Conservation (phyloP, 176 grass and related monocot genomes). For the Raddia distichophylla region DNA sequence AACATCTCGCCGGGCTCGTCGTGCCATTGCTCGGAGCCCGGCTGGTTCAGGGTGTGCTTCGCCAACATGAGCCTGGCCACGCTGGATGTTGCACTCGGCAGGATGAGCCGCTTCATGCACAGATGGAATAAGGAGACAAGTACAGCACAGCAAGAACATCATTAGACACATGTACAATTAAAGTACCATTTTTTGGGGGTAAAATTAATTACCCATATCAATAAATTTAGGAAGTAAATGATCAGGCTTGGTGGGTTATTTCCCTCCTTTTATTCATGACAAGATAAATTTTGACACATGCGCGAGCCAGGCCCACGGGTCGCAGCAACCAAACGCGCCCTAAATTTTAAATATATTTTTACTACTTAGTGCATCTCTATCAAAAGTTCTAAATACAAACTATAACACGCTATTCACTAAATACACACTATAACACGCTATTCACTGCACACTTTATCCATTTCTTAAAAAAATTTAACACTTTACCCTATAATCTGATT, state of each 20-base stretch:
- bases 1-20: conserved; percentile 88
- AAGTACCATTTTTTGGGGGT: background rate
- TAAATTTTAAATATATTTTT: no score
- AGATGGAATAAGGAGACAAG: conserved; percentile 43
- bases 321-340: no score
- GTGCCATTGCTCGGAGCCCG: conserved; percentile 82
- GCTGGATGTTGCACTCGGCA: conserved; percentile 67
- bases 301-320: no score
- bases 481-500: no score
- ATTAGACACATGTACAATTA: background rate
- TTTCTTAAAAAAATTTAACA: no score
- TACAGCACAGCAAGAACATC: background rate
- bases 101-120: conserved; percentile 68
- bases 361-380: no score
- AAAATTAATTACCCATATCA: conserved; percentile 11
- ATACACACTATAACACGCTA: no score
- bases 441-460: no score
- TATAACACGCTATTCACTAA: no score
- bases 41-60: conserved; percentile 96
- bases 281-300: conserved; percentile 46
- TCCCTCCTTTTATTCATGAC: background rate
- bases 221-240: background rate
- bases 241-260: background rate
- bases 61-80: conserved; percentile 84
- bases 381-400: no score